Evolutionary conservation across 768 basidiomycete species (phyloP).

Genomic region (Paxillus involutus): DNA sequence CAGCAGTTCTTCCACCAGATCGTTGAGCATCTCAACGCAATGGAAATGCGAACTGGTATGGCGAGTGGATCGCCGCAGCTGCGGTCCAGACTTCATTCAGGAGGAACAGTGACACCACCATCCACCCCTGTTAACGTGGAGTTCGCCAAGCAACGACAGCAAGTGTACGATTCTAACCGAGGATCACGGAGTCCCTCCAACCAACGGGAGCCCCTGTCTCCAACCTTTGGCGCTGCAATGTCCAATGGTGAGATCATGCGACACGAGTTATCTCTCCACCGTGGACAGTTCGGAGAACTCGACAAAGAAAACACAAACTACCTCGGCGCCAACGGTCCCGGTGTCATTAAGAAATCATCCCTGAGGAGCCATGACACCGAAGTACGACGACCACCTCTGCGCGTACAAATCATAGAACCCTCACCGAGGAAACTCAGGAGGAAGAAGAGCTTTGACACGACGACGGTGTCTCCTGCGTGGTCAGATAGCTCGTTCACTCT

Average conservation of each 20-base stretch:
- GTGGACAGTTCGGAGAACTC: constrained; percentile 19
- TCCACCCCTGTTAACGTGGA: constrained; percentile 16
- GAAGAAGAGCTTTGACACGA: constrained; percentile 18
- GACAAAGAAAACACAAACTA: constrained; percentile 60
- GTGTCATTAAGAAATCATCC: constrained; percentile 45
- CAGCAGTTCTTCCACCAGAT: constrained; percentile 87
- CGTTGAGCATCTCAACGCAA: constrained; percentile 72
- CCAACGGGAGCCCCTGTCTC: constrained; percentile 40
- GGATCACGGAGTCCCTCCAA: neutral
- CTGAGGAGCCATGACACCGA: constrained; percentile 31
- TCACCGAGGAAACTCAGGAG: constrained; percentile 37
- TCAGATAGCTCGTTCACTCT: constrained; percentile 47
- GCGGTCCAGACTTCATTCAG: neutral
- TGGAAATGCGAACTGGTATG: constrained; percentile 54
- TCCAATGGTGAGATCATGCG: constrained; percentile 5
- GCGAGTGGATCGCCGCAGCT: constrained; percentile 18
- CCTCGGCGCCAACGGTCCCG: constrained; percentile 1
- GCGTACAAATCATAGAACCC: constrained; percentile 59
- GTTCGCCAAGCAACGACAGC: constrained; percentile 18
- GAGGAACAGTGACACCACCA: constrained; percentile 1
- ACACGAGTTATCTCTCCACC: neutral
- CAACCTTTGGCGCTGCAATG: constrained; percentile 8
- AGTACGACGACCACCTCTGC: constrained; percentile 19
- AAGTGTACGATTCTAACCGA: constrained; percentile 1
- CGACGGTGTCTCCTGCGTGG: constrained; percentile 38